Evolutionary conservation across 257 asterid genomes (phyloP).

Genomic region (Eustoma russellianum): DNA sequence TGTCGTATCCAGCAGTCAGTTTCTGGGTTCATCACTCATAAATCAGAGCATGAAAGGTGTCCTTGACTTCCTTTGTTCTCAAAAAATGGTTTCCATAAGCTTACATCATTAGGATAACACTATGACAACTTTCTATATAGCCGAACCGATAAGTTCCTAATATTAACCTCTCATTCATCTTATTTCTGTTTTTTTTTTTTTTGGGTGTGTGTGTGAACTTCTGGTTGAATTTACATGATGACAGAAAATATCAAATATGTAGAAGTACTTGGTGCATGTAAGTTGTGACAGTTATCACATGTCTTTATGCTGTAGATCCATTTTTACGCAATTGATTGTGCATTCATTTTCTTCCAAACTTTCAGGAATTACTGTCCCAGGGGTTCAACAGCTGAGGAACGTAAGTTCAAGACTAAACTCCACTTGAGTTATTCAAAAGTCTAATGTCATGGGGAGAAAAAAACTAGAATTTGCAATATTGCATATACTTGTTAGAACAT

Average conservation of each 20-base stretch:
- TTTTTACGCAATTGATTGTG: background rate
- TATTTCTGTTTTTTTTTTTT: too few relatives aligned
- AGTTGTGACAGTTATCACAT: background rate
- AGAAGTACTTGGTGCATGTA: background rate
- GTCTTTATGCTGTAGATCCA: background rate
- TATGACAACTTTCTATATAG: too few relatives aligned
- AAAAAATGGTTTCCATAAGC: too few relatives aligned
- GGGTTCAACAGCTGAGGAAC: constrained; percentile 29
- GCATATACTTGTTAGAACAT: background rate
- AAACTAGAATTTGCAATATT: background rate
- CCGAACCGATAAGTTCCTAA: too few relatives aligned
- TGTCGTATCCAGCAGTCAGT: too few relatives aligned
- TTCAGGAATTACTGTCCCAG: constrained; percentile 35
- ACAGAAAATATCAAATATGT: background rate
- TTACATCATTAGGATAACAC: too few relatives aligned
- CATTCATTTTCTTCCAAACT: constrained; percentile 8
- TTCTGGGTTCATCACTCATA: too few relatives aligned
- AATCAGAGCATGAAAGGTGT: too few relatives aligned
- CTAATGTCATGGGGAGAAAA: too few relatives aligned
- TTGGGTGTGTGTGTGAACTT: too few relatives aligned
- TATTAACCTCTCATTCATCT: too few relatives aligned
- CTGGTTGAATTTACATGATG: background rate
- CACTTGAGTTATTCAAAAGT: constrained; percentile 4
- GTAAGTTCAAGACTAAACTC: constrained; percentile 17
- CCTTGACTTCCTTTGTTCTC: too few relatives aligned